A percentile compares a stretch with the other conserved stretches of the same genome.
Evolutionary conservation across 768 basidiomycete species (phyloP).

Genomic region (Lanmaoa rubissima): DNA sequence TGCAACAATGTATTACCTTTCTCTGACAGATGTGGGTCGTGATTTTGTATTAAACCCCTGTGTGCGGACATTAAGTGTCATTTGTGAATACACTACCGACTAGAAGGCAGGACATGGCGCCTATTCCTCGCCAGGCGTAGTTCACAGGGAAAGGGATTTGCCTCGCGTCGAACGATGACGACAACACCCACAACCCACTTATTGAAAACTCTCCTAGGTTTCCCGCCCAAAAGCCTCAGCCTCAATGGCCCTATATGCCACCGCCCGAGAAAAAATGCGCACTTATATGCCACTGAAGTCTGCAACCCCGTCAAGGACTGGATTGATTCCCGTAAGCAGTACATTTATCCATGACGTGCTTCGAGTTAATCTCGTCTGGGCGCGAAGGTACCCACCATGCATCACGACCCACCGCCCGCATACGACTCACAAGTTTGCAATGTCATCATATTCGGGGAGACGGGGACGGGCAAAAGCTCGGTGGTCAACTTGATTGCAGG

Average conservation of each 20-base stretch:
- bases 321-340: slow-evolving; percentile 10
- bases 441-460: slow-evolving; percentile 30
- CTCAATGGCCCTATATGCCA: slow-evolving; percentile 3
- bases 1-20: slow-evolving; percentile 1
- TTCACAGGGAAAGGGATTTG: slow-evolving; percentile 4
- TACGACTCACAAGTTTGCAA: slow-evolving; percentile 19
- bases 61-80: slow-evolving; percentile 9
- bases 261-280: slow-evolving; percentile 7
- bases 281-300: neutral
- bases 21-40: slow-evolving; percentile 1
- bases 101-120: neutral
- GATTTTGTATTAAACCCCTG: neutral
- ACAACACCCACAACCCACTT: slow-evolving; percentile 16
- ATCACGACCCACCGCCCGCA: slow-evolving; percentile 9
- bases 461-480: slow-evolving; percentile 39
- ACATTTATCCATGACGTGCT: neutral
- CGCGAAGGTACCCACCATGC: slow-evolving; percentile 4
- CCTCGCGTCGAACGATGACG: slow-evolving; percentile 9
- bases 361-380: slow-evolving; percentile 1
- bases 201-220: neutral
- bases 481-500: slow-evolving; percentile 41
- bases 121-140: slow-evolving; percentile 7
- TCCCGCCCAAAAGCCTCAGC: neutral
- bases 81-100: neutral
- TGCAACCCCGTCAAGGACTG: neutral